A percentile compares a stretch with the other conserved stretches of the same genome.
Conservation (phyloP, 768 basidiomycete genomes). For the Flagelloscypha sp. region DNA sequence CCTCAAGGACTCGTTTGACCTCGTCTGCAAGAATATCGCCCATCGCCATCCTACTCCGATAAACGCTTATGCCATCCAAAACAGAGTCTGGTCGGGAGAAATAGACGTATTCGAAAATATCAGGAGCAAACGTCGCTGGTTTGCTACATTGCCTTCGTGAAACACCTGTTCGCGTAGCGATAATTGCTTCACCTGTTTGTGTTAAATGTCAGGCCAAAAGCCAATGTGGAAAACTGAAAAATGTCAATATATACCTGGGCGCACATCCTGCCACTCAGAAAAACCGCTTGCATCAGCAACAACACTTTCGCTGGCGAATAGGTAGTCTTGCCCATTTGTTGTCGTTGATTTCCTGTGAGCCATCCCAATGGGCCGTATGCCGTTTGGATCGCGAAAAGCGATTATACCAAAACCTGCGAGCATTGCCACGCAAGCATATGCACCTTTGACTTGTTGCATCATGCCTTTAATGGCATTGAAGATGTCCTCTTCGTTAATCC, state of each 20-base stretch:
- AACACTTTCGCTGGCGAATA: constrained; percentile 92
- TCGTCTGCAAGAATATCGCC: constrained; percentile 90
- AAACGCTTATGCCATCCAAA: constrained; percentile 93
- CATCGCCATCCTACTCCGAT: constrained; percentile 98
- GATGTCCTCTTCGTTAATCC: constrained; percentile 99
- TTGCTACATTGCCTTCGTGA: constrained; percentile 66
- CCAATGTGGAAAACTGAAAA: too few relatives aligned
- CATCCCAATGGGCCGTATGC: constrained; percentile 89
- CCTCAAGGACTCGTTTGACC: constrained; percentile 64
- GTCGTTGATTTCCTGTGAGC: constrained; percentile 51
- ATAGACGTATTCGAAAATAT: constrained; percentile 99
- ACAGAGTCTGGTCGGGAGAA: constrained; percentile 98
- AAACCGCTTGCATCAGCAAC: constrained; percentile 94
- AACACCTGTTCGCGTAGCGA: constrained; percentile 79
- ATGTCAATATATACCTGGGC: constrained; percentile 66
- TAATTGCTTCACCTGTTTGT: constrained; percentile 79
- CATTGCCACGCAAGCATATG: constrained; percentile 98
- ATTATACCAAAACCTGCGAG: constrained; percentile 97
- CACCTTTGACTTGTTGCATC: constrained; percentile 84
- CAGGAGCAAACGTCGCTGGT: constrained; percentile 78
- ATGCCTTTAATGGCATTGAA: constrained; percentile 88
- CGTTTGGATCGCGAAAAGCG: constrained; percentile 96
- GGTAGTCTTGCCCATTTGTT: constrained; percentile 66
- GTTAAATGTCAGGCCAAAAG: too few relatives aligned
- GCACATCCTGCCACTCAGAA: constrained; percentile 87